phyloP scores from a whole-genome alignment of 306 rosid species.

The Parietaria judaica region DNA sequence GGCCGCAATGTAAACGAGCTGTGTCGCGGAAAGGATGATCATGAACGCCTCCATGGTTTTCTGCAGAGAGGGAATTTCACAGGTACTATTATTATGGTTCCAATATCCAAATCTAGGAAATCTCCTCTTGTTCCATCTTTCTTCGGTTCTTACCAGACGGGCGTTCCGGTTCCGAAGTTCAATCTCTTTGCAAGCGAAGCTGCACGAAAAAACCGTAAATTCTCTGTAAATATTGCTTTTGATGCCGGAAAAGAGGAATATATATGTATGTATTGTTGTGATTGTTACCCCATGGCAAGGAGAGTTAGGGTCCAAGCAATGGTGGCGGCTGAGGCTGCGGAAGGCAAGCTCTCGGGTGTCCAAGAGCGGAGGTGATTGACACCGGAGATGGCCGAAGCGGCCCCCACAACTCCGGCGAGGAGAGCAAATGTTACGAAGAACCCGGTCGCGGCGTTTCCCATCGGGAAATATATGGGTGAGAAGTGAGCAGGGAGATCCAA shows the following conservation, averaged over 20 bases:
- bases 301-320: conserved; percentile 88
- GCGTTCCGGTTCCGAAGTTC: conserved; percentile 57
- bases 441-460: conserved; percentile 98
- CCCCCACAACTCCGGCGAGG: conserved; percentile 83
- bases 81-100: background rate
- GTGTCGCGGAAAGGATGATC: conserved; percentile 84
- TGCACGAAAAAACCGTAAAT: conserved; percentile 22
- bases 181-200: conserved; percentile 93
- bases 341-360: conserved; percentile 67
- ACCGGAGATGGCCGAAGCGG: conserved; percentile 62
- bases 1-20: conserved; percentile 68
- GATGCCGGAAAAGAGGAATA: too few relatives aligned
- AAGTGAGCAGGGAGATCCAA: conserved; percentile 73
- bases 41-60: conserved; percentile 90
- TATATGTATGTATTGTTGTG: too few relatives aligned
- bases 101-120: background rate
- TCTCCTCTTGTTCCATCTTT: background rate
- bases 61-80: conserved; percentile 29
- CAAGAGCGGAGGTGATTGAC: conserved; percentile 68
- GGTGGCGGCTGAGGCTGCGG: conserved; percentile 70
- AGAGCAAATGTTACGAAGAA: conserved; percentile 80
- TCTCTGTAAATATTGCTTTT: conserved; percentile 3
- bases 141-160: conserved; percentile 55
- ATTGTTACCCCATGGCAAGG: conserved; percentile 85
- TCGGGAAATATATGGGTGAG: conserved; percentile 81